phyloP scores from a whole-genome alignment of 2,329 filamentous ascomycete species.

The Colletotrichum sp. region DNA sequence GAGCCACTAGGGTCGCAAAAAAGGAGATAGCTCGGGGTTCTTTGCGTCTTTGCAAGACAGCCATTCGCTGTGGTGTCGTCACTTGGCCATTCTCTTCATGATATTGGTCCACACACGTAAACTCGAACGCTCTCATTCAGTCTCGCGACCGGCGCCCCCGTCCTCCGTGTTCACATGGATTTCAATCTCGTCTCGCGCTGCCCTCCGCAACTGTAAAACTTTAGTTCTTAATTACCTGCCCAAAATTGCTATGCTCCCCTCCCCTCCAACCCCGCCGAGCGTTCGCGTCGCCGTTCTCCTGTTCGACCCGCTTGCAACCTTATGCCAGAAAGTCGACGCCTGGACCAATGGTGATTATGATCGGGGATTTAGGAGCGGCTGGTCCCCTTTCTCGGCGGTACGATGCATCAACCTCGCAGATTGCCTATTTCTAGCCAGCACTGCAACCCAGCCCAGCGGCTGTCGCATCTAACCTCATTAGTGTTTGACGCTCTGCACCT shows the following conservation, averaged over 20 bases:
- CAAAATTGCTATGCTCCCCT: not conserved
- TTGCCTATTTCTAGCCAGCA: not conserved
- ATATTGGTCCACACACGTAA: not conserved
- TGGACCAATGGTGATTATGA: not conserved
- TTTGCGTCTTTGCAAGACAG: not conserved
- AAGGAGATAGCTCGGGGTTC: constrained; percentile 3
- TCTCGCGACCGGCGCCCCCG: not conserved
- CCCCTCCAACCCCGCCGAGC: not conserved
- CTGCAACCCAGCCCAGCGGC: not conserved
- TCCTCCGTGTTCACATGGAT: not conserved
- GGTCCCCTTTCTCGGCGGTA: not conserved
- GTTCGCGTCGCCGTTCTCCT: not conserved
- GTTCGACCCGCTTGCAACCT: constrained; percentile 9
- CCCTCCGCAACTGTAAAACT: not conserved
- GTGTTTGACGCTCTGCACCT: not conserved
- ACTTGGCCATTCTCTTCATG: not conserved
- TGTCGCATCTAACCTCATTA: not conserved
- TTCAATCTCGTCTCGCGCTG: constrained; percentile 3
- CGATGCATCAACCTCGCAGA: not conserved
- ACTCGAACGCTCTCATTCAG: not conserved
- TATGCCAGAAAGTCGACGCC: not conserved
- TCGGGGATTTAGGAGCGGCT: not conserved
- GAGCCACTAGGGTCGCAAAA: not conserved
- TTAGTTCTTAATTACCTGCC: not conserved
- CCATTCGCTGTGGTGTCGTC: not conserved